Conservation (phyloP, 257 asterid genomes). For the Solanum appendiculatum region DNA sequence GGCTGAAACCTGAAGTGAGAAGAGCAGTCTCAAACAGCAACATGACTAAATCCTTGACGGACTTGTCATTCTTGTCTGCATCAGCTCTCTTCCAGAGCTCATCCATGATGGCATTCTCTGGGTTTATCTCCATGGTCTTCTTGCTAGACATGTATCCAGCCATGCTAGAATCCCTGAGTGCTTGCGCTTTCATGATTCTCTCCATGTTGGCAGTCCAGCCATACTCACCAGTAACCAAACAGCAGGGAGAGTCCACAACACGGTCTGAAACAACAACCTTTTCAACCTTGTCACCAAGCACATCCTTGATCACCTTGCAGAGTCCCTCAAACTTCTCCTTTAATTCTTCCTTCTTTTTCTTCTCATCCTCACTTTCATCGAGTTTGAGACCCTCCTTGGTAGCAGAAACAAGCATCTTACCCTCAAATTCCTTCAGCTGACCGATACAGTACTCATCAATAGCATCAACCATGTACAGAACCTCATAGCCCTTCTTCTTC, state of each 20-base stretch:
- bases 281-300: constrained; percentile 56
- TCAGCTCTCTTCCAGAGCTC: constrained; percentile 73
- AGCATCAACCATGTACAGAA: constrained; percentile 59
- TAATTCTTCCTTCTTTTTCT: constrained; percentile 37
- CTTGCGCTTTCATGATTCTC: constrained; percentile 63
- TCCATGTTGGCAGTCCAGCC: constrained; percentile 74
- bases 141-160: constrained; percentile 68
- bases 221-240: constrained; percentile 54
- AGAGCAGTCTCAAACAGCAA: constrained; percentile 53
- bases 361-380: constrained; percentile 53
- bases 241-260: constrained; percentile 60
- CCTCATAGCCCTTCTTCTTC: constrained; percentile 60
- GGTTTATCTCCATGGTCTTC: constrained; percentile 68
- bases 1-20: constrained; percentile 63
- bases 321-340: constrained; percentile 45
- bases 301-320: constrained; percentile 56
- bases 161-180: constrained; percentile 62
- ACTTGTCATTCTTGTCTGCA: constrained; percentile 61
- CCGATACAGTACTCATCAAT: constrained; percentile 55
- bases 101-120: constrained; percentile 59
- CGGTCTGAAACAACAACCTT: constrained; percentile 59
- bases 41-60: constrained; percentile 56
- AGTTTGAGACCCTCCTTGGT: constrained; percentile 60
- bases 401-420: constrained; percentile 54
- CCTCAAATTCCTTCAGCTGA: constrained; percentile 56